A percentile compares a stretch with the other conserved stretches of the same genome.
These are phyloP conservation scores for Trypanosoma congolense DNA, from an alignment of 208 protist genomes.

Conservation along the genomic window DNA sequence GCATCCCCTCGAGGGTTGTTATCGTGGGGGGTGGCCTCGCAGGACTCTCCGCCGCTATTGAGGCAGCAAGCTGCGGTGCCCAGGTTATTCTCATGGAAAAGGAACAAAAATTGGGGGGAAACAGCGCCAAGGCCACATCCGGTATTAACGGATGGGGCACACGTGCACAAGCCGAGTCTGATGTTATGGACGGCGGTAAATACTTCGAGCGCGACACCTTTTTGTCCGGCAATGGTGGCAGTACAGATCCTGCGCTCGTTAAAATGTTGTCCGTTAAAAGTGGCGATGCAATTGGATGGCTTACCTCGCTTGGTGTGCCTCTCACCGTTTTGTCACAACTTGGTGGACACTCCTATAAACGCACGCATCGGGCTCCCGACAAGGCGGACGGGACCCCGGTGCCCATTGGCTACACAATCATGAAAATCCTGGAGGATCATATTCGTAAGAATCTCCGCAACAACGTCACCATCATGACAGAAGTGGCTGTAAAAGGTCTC, in stretches of 20 bases:
- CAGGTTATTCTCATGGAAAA: slow-evolving; percentile 91
- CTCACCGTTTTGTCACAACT: slow-evolving; percentile 85
- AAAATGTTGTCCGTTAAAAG: slow-evolving; percentile 75
- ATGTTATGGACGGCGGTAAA: slow-evolving; percentile 58
- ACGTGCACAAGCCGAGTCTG: slow-evolving; percentile 67
- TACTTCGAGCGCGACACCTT: slow-evolving; percentile 85
- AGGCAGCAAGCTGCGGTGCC: slow-evolving; percentile 75
- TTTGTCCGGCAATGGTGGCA: slow-evolving; percentile 55
- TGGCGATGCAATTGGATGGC: slow-evolving; percentile 72
- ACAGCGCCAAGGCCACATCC: slow-evolving; percentile 95
- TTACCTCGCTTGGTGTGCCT: slow-evolving; percentile 72
- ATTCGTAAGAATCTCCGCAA: slow-evolving; percentile 46
- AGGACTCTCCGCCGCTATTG: slow-evolving; percentile 78
- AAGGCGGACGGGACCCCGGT: slow-evolving; percentile 67
- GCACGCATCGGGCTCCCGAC: slow-evolving; percentile 83
- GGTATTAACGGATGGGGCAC: slow-evolving; percentile 94
- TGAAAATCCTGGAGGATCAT: slow-evolving; percentile 74
- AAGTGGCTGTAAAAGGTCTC: slow-evolving; percentile 38
- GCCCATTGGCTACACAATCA: slow-evolving; percentile 89
- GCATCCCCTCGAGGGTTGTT: slow-evolving; percentile 58
- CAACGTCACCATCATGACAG: slow-evolving; percentile 66
- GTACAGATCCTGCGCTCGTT: slow-evolving; percentile 75
- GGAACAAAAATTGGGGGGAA: slow-evolving; percentile 86
- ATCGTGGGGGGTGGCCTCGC: slow-evolving; percentile 86
- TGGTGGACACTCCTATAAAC: slow-evolving; percentile 83